phyloP scores from a whole-genome alignment of 2,329 filamentous ascomycete genomes.

The Podosphaera xanthii region DNA sequence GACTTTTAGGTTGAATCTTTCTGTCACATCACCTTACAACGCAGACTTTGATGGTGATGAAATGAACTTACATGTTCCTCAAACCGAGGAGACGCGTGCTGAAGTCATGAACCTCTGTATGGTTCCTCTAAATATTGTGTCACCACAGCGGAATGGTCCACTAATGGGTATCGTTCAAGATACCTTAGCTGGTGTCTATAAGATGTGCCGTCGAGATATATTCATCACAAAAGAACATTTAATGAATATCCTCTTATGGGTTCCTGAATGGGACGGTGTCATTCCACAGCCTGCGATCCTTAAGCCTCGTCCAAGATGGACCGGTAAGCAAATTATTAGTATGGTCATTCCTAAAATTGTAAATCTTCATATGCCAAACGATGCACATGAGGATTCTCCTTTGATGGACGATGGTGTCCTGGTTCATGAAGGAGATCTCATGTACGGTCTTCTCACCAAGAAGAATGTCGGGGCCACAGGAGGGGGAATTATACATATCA shows the following conservation, averaged over 20 bases:
- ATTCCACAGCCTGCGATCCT: slow-evolving; percentile 85
- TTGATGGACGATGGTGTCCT: slow-evolving; percentile 56
- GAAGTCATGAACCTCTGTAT: slow-evolving; percentile 88
- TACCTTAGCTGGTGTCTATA: slow-evolving; percentile 88
- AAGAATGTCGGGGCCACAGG: slow-evolving; percentile 78
- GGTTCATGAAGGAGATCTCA: slow-evolving; percentile 67
- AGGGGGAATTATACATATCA: slow-evolving; percentile 82
- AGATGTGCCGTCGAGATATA: slow-evolving; percentile 78
- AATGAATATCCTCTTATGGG: slow-evolving; percentile 95
- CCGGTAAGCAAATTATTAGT: slow-evolving; percentile 91
- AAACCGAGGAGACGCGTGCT: slow-evolving; percentile 87
- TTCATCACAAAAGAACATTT: slow-evolving; percentile 79
- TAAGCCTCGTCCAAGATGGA: slow-evolving; percentile 85
- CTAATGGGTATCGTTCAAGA: slow-evolving; percentile 99
- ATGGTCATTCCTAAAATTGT: slow-evolving; percentile 75
- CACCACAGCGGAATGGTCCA: slow-evolving; percentile 85
- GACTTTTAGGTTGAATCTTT: slow-evolving; percentile 91
- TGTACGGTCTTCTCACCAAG: slow-evolving; percentile 82
- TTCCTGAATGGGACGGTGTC: slow-evolving; percentile 89
- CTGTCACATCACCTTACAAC: slow-evolving; percentile 96
- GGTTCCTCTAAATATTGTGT: slow-evolving; percentile 97
- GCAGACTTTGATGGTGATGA: slow-evolving; percentile 99
- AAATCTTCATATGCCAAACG: slow-evolving; percentile 47
- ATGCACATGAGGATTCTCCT: slow-evolving; percentile 34
- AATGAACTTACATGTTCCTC: slow-evolving; percentile 99